These are phyloP conservation scores for Phoenix roebelenii DNA, from an alignment of 176 grass and related monocot species.

Conservation along the genomic window DNA sequence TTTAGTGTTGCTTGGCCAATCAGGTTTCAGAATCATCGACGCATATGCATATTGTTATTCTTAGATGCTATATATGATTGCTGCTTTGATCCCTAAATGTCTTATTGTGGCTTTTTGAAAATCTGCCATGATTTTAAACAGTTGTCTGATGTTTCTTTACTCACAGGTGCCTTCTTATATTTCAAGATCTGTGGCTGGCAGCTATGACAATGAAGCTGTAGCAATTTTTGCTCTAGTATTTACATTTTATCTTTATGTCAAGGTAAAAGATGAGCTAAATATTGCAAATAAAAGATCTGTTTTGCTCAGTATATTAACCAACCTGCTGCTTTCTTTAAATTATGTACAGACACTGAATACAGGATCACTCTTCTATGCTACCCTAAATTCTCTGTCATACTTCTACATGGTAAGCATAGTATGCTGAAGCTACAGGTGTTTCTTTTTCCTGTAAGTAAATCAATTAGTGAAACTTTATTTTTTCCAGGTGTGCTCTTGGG, in stretches of 20 bases:
- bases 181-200: constrained; percentile 96
- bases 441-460: constrained; percentile 21
- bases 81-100: too few relatives aligned
- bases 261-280: constrained; percentile 35
- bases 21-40: too few relatives aligned
- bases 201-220: constrained; percentile 99
- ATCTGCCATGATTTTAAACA: too few relatives aligned
- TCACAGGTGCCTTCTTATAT: constrained; percentile 94
- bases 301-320: neutral
- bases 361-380: constrained; percentile 97
- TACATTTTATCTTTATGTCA: constrained; percentile 99
- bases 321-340: neutral
- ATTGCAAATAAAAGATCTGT: too few relatives aligned
- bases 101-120: too few relatives aligned
- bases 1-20: too few relatives aligned
- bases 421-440: neutral
- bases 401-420: constrained; percentile 92
- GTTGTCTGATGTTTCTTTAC: constrained; percentile 1
- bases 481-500: constrained; percentile 97
- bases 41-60: too few relatives aligned
- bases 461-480: constrained; percentile 1
- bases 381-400: constrained; percentile 86
- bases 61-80: too few relatives aligned
- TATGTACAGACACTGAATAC: constrained; percentile 84
- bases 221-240: constrained; percentile 97